Base-by-base conservation (phyloP, 345 rosid genomes). In the Brassica juncea region DNA sequence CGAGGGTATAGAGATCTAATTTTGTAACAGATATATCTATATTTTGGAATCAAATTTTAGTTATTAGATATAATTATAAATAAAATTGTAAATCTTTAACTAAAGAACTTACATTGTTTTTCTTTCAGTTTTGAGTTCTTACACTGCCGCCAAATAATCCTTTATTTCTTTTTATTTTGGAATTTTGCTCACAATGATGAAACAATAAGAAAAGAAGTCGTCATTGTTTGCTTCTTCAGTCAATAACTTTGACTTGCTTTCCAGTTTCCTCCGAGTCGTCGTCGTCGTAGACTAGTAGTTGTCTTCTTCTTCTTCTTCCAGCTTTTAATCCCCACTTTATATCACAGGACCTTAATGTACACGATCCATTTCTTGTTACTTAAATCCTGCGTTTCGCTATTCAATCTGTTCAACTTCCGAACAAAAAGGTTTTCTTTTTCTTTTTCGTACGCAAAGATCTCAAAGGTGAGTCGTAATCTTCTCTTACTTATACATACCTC, bases 391-490 rank as follows among this genome's bases (percentile, higher is more conserved):
- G 6, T 1, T 78, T 16, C 14, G 32, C 44, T 37, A 78, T 72
- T 37, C 6, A 64, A 3, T 32, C 15, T 49, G 5, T 57, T 60
- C 55, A 23, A 15, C 25, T 68, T 68, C 47, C 3, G 31, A 5
- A 12, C 25, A 14, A 59, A 14, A 59, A 73, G 74, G 70, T 68
- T 79, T 79, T 14, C 32, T n/a, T 60, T 68, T 1, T 49, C 2
- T 42, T 66, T 57, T 14, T 8, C n/a, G 12, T 66, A 55, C 69
- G 7, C 59, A 54, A 42, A 78, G 68, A 72, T 78, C 74, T 73
- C 77, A 73, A 79, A 79, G 82, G 82, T 79, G 11, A 71, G 66
- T 70, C 37, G 27, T 63, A 9, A 63, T 37, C 66, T 27, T 44
- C 27, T 57, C 28, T 5, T 39, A 30, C 2, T 15, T 31, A 12